Evolutionary conservation across 2,329 filamentous ascomycete species (phyloP).

Genomic region (Hypoxylon sp.): DNA sequence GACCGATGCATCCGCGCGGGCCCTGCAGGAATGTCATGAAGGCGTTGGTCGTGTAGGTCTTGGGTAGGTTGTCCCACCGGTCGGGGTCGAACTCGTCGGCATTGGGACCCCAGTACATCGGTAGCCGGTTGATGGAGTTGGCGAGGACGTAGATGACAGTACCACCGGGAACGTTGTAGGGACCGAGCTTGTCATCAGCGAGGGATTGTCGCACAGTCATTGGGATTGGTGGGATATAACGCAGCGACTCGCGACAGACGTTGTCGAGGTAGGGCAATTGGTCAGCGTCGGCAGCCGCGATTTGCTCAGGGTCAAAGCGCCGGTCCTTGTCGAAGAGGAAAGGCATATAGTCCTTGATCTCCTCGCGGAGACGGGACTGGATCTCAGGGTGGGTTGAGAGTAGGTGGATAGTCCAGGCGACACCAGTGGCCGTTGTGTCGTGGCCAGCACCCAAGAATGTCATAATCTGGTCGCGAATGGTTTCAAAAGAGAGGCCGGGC

Average conservation of each 20-base stretch:
- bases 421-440: slow-evolving; percentile 61
- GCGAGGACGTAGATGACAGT: slow-evolving; percentile 62
- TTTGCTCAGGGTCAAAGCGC: slow-evolving; percentile 52
- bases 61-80: slow-evolving; percentile 59
- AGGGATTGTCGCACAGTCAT: slow-evolving; percentile 62
- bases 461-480: slow-evolving; percentile 58
- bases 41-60: slow-evolving; percentile 56
- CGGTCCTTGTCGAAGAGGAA: slow-evolving; percentile 57
- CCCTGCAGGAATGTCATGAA: slow-evolving; percentile 56
- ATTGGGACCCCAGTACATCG: slow-evolving; percentile 59
- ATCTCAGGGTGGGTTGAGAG: slow-evolving; percentile 59
- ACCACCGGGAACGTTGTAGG: slow-evolving; percentile 59
- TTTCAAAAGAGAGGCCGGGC: slow-evolving; percentile 56
- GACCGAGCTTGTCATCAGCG: slow-evolving; percentile 58
- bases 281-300: slow-evolving; percentile 57
- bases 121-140: slow-evolving; percentile 60
- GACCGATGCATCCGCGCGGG: slow-evolving; percentile 52
- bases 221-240: slow-evolving; percentile 63
- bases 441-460: slow-evolving; percentile 61
- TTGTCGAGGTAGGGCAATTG: slow-evolving; percentile 62
- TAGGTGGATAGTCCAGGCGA: slow-evolving; percentile 61
- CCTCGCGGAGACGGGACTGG: slow-evolving; percentile 58
- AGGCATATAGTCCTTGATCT: slow-evolving; percentile 57
- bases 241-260: slow-evolving; percentile 63
- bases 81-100: slow-evolving; percentile 61